Percentiles rank a stretch among this genome's conserved stretches.
Evolutionary conservation across 305 asterid species (phyloP).

Genomic region (Fraxinus paxiana): DNA sequence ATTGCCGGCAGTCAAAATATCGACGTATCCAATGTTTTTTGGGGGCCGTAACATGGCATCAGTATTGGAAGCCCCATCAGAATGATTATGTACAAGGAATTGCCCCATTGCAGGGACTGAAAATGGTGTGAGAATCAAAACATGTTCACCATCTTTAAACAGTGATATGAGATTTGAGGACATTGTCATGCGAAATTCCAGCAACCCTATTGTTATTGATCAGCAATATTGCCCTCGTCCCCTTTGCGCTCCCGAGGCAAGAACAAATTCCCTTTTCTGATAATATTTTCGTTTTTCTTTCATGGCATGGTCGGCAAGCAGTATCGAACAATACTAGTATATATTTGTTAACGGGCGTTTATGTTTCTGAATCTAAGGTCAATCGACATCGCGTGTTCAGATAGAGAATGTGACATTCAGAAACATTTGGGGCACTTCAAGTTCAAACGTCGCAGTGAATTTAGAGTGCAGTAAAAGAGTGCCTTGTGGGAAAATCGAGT

Average conservation of each 20-base stretch:
- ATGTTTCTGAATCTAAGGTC: neutral
- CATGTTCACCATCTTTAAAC: constrained; percentile 57
- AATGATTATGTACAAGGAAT: constrained; percentile 42
- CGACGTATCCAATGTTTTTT: constrained; percentile 31
- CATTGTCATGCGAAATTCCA: constrained; percentile 36
- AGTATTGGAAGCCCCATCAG: constrained; percentile 55
- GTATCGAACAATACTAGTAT: neutral
- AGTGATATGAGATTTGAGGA: constrained; percentile 33
- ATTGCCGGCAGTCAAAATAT: constrained; percentile 44
- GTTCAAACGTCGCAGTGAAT: constrained; percentile 41
- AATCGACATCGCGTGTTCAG: constrained; percentile 40
- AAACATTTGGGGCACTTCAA: constrained; percentile 56
- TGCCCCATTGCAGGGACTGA: constrained; percentile 42
- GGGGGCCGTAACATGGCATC: constrained; percentile 73
- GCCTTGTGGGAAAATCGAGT: constrained; percentile 56
- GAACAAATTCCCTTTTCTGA: neutral
- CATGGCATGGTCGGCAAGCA: neutral
- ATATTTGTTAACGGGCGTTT: neutral
- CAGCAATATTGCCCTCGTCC: constrained; percentile 49
- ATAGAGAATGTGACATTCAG: constrained; percentile 56
- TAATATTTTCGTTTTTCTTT: neutral
- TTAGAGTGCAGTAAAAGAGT: constrained; percentile 42
- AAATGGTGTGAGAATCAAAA: constrained; percentile 68
- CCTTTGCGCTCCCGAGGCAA: constrained; percentile 34
- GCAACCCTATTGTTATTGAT: constrained; percentile 59